Percentiles rank a stretch among this genome's conserved stretches.
These are phyloP conservation scores for Furcasterigmium sp. DNA, from an alignment of 2,329 filamentous ascomycete genomes.

Conservation along the genomic window DNA sequence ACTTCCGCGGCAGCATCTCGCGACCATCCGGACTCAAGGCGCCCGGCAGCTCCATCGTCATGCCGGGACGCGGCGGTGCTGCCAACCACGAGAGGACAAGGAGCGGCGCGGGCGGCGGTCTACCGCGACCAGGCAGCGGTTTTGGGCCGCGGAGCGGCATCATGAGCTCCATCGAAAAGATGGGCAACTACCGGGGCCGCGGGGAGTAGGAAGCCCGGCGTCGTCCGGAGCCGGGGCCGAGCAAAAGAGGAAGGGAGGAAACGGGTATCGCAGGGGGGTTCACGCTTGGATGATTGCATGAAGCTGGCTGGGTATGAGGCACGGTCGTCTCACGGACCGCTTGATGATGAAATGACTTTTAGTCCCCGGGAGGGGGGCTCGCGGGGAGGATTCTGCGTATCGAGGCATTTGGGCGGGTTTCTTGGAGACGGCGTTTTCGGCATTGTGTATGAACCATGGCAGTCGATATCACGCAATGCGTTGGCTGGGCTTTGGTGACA, in stretches of 20 bases:
- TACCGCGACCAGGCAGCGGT: slow-evolving; percentile 46
- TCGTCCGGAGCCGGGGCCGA: neutral
- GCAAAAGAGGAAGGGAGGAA: neutral
- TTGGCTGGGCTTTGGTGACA: too few species aligned
- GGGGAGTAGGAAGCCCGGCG: slow-evolving; percentile 15
- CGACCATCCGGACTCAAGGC: slow-evolving; percentile 56
- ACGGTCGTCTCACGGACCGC: neutral
- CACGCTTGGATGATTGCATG: slow-evolving; percentile 4
- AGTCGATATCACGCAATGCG: too few species aligned
- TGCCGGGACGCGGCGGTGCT: slow-evolving; percentile 39
- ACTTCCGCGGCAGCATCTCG: slow-evolving; percentile 49
- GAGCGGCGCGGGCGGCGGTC: slow-evolving; percentile 24
- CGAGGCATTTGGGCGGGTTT: too few species aligned
- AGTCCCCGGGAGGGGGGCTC: too few species aligned
- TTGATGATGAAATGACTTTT: neutral
- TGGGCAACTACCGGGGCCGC: slow-evolving; percentile 61
- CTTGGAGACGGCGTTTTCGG: too few species aligned
- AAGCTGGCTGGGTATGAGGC: neutral
- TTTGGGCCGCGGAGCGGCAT: slow-evolving; percentile 59
- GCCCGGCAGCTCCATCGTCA: slow-evolving; percentile 41
- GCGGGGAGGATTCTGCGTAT: too few species aligned
- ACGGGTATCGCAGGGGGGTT: neutral
- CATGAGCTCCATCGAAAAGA: slow-evolving; percentile 82
- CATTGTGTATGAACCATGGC: too few species aligned
- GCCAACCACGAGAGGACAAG: slow-evolving; percentile 39